Evolutionary conservation across 2,329 filamentous ascomycete species (phyloP), one percentile per base, ranked within the genome.

Genomic region (Talaromyces funiculosus): DNA sequence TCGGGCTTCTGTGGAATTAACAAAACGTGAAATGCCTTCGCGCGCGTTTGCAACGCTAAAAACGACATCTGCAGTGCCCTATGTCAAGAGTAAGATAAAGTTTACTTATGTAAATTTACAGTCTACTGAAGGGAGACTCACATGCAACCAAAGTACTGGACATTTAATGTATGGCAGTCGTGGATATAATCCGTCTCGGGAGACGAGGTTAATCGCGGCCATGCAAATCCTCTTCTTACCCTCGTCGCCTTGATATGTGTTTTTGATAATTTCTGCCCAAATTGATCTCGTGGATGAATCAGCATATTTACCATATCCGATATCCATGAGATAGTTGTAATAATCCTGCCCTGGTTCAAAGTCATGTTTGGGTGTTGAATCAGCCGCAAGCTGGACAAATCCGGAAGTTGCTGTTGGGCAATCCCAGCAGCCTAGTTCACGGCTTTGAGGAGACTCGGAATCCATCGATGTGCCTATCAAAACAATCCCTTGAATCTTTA

Each of bases 391-490:
- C 0, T 73, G 59, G 65, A 80, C 77, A 18, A 64, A 69, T 4
- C 64, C 64, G 0, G 67, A 69, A 22, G 74, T 66, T 18, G 67
- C 67, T 3, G 66, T 66, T 3, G 66, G 66, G 18, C 70, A 71
- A 53, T 81, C 69, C 78, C 79, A 81, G 72, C 78, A 81, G 31
- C 78, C 78, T 1, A 80, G 67, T 2, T 67, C 60, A 26, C 74
- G 72, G 12, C 74, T 76, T 20, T 72, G 68, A 9, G 72, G 65
- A 38, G 72, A 75, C 62, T 81, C 78, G 55, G 68, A 75, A 68
- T 80, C 78, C 65, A 81, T 69, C 8, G 77, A 80, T 14, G 78
- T 80, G 33, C 79, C 79, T 3, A 81, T 71, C 0, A 77, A 76
- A 26, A 81, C 72, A 55, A 81, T 75, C n/a, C 80, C 80, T 45